Percentiles rank a stretch among this genome's conserved stretches.
Conservation (phyloP, 1,139 yeast species). For the Geotrichum cucujoidarum region DNA sequence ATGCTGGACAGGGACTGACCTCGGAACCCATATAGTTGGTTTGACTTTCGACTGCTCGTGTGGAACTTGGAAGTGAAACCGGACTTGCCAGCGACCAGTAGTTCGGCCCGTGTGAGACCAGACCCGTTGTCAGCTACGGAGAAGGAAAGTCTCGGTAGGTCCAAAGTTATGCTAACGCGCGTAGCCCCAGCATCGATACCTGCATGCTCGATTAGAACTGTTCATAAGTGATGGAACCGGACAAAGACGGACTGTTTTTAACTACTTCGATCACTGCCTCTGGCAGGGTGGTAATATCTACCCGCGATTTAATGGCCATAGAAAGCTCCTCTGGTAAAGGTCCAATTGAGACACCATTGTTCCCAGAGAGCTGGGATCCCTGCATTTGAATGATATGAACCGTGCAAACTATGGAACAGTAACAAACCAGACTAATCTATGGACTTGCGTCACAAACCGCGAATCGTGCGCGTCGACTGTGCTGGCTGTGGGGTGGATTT, state of each 20-base stretch:
- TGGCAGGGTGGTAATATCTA: slow-evolving; percentile 18
- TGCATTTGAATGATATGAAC: too few species aligned
- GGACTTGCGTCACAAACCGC: too few species aligned
- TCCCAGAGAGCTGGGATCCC: too few species aligned
- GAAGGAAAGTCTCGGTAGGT: slow-evolving; percentile 40
- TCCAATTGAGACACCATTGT: background rate
- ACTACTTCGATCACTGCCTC: slow-evolving; percentile 29
- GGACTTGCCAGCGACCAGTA: slow-evolving; percentile 36
- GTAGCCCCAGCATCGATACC: slow-evolving; percentile 51
- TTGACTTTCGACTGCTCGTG: slow-evolving; percentile 31
- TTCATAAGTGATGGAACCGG: background rate
- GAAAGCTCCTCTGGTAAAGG: slow-evolving; percentile 6
- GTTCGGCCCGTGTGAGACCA: slow-evolving; percentile 51
- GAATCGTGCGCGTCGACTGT: too few species aligned
- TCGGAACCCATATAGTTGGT: slow-evolving; percentile 38
- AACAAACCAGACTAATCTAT: too few species aligned
- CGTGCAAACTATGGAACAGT: too few species aligned
- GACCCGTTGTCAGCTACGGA: slow-evolving; percentile 50
- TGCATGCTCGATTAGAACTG: background rate
- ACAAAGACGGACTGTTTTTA: slow-evolving; percentile 26
- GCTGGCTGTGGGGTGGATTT: too few species aligned
- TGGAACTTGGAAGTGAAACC: slow-evolving; percentile 47
- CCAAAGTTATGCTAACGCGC: slow-evolving; percentile 40
- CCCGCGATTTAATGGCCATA: slow-evolving; percentile 10
- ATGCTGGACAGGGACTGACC: slow-evolving; percentile 32